phyloP scores from a whole-genome alignment of 108 stramenopile genomes.

The Aurantiochytrium sp. region DNA sequence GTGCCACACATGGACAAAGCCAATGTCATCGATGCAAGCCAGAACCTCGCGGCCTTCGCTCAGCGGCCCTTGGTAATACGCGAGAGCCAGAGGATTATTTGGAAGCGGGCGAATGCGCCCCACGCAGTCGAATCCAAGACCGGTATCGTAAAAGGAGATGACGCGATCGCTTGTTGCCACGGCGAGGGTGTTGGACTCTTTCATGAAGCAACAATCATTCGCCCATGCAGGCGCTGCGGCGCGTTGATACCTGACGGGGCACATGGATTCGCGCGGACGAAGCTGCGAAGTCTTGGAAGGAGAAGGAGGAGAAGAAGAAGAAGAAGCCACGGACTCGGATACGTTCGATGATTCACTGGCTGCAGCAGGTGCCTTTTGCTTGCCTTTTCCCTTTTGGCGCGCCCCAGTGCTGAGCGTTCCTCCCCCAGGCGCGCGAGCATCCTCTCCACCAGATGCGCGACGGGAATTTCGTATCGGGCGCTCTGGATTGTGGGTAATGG shows the following conservation, averaged over 20 bases:
- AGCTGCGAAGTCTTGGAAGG: no score
- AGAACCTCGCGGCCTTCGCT: background rate
- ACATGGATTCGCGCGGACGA: background rate
- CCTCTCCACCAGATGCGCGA: background rate
- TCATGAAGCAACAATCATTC: conserved; percentile 28
- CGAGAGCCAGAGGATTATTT: background rate
- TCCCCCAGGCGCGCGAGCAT: background rate
- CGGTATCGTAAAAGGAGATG: conserved; percentile 37
- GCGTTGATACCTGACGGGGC: background rate
- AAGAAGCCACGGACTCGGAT: no score
- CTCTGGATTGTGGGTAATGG: background rate
- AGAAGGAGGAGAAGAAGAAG: no score
- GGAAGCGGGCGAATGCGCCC: background rate
- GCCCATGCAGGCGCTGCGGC: conserved; percentile 25
- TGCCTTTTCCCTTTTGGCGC: background rate
- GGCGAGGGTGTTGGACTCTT: conserved; percentile 18
- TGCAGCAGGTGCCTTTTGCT: no score
- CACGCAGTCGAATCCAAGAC: conserved; percentile 13
- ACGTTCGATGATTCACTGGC: no score
- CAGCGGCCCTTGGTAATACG: background rate
- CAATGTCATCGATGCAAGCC: background rate
- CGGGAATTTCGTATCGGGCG: background rate
- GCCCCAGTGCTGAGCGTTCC: background rate
- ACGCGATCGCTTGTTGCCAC: conserved; percentile 38
- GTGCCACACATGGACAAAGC: background rate